Base-by-base conservation (phyloP, 108 stramenopile species). In the Cyclostephanos invisitatus region DNA sequence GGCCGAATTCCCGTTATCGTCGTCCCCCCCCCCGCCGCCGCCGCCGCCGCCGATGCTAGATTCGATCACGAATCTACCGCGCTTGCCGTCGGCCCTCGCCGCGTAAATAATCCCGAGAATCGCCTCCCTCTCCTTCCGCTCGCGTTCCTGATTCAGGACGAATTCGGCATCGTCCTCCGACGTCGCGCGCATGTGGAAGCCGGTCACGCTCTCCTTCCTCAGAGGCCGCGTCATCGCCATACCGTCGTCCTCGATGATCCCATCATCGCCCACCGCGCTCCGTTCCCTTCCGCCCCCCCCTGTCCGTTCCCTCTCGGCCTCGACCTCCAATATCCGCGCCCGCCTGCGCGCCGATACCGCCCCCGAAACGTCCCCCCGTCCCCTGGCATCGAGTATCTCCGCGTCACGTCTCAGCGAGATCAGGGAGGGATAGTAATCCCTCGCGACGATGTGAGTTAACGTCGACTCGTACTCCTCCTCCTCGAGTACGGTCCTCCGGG, bases 131-230 rank as follows among this genome's bases (percentile, higher is more conserved):
- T 81, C 81, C 54, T 64, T 64, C 32, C 82, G 38, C 68, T 94
- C 88, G 49, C 53, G 32, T 57, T 80, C 81, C 74, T 85, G 86
- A 40, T 82, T 84, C 21, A 47, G 46, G 46, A 92, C 88, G 74
- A 91, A 95, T 62, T 91, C 89, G 8, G 86, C 80, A 78, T 95
- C 87, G 68, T 95, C 94, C 66, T 95, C 91, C 25, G 85, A 87
- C 15, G 90, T 92, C 1, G 81, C 91, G 20, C 93, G 78, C 1
- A 67, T 67, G 75, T 92, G 89, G 82, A 95, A 95, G 24, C 87
- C 91, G 11, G 90, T 78, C 18, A 94, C 48, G 22, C 74, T 78
- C 54, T 94, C 89, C 17, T 82, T 75, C 38, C 89, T 75, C 46
- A 90, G 56, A 5, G 81, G 84, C 50, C 89, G 58, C 8, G 82